A percentile compares a stretch with the other conserved stretches of the same genome.
phyloP scores from a whole-genome alignment of 805 yeast species.

The Candida golubevii region DNA sequence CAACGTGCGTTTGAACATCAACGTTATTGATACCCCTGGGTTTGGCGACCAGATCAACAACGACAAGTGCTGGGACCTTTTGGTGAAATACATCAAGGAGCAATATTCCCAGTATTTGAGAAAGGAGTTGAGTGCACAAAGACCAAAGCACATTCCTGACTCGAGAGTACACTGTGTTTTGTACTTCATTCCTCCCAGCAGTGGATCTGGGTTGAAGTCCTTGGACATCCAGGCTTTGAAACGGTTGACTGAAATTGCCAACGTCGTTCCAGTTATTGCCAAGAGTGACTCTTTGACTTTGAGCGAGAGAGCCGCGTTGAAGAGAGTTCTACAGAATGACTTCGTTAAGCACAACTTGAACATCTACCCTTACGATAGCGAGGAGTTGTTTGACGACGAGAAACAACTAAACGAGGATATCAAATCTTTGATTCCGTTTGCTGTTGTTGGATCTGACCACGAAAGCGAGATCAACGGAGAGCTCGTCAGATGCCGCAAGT shows the following conservation, averaged over 20 bases:
- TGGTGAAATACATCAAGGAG: slow-evolving; percentile 89
- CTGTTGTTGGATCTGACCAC: slow-evolving; percentile 86
- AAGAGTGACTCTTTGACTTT: slow-evolving; percentile 87
- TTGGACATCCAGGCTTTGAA: slow-evolving; percentile 79
- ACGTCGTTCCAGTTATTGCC: slow-evolving; percentile 93
- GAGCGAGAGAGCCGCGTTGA: slow-evolving; percentile 76
- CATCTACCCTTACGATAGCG: slow-evolving; percentile 79
- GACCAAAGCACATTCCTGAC: slow-evolving; percentile 78
- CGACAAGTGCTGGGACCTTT: slow-evolving; percentile 95
- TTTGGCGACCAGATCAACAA: slow-evolving; percentile 96
- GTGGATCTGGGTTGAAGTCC: slow-evolving; percentile 76
- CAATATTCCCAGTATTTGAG: slow-evolving; percentile 89
- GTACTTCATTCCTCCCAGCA: slow-evolving; percentile 80
- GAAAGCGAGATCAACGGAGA: slow-evolving; percentile 75
- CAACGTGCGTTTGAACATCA: slow-evolving; percentile 78
- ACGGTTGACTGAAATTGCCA: slow-evolving; percentile 82
- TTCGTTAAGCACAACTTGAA: slow-evolving; percentile 67
- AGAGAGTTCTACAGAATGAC: slow-evolving; percentile 72
- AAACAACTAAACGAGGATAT: slow-evolving; percentile 69
- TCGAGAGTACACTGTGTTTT: slow-evolving; percentile 91
- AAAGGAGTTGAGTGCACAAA: slow-evolving; percentile 90
- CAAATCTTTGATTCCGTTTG: slow-evolving; percentile 80
- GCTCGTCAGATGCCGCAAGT: slow-evolving; percentile 82
- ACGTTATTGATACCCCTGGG: slow-evolving; percentile 95
- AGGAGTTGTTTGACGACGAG: slow-evolving; percentile 67